Conservation (phyloP, 108 stramenopile species). For the Cyclotella atomus region DNA sequence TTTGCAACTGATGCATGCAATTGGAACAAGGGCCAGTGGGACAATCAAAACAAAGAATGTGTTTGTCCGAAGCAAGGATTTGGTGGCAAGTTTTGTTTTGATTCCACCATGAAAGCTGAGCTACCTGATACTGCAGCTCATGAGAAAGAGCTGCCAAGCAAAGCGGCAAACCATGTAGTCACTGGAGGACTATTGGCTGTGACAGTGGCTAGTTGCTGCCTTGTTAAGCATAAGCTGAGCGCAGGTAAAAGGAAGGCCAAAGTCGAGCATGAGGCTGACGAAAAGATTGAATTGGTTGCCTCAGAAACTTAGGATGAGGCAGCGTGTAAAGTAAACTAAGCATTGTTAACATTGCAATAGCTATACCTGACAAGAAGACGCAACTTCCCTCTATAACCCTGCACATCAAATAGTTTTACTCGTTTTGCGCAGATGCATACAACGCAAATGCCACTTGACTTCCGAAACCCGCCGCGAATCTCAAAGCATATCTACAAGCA, state of each 20-base stretch:
- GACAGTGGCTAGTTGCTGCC: neutral
- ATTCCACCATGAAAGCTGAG: too few relatives aligned
- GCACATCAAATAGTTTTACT: too few relatives aligned
- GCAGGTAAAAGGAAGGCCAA: neutral
- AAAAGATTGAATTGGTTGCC: constrained; percentile 2
- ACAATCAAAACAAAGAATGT: constrained; percentile 12
- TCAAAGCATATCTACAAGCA: constrained; percentile 89
- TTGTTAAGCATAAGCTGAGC: neutral
- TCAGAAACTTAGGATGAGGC: too few relatives aligned
- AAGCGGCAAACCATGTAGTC: neutral
- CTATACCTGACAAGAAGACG: too few relatives aligned
- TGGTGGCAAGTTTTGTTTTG: constrained; percentile 27
- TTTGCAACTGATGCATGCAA: constrained; percentile 54
- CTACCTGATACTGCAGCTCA: neutral
- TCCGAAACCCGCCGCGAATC: constrained; percentile 97
- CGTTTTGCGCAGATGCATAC: constrained; percentile 61
- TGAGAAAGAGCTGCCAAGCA: neutral
- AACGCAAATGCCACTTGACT: constrained; percentile 95
- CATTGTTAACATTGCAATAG: too few relatives aligned
- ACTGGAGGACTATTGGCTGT: neutral
- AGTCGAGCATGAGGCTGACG: neutral
- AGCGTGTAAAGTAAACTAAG: too few relatives aligned
- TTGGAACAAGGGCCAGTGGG: constrained; percentile 26
- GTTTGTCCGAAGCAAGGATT: neutral
- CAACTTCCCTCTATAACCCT: too few relatives aligned